phyloP scores from a whole-genome alignment of 805 yeast genomes.

The Yarrowia sp. region DNA sequence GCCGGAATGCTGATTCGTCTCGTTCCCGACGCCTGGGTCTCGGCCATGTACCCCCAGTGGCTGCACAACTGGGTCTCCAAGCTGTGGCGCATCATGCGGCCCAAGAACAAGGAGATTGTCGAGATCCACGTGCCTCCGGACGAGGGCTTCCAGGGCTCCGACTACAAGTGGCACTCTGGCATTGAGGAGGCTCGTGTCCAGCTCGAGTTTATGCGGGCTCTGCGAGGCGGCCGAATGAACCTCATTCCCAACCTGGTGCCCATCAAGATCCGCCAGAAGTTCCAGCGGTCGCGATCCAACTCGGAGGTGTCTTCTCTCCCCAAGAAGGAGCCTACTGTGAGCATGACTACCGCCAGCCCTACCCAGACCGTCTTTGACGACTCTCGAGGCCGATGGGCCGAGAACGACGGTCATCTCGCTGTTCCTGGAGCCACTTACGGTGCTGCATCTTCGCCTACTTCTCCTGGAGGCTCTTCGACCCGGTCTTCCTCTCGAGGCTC shows the following conservation, averaged over 20 bases:
- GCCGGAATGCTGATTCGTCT: constrained; percentile 72
- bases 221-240: constrained; percentile 44
- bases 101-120: constrained; percentile 14
- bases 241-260: constrained; percentile 31
- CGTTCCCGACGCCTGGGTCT: constrained; percentile 63
- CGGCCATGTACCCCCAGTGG: constrained; percentile 33
- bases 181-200: constrained; percentile 43
- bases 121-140: background rate
- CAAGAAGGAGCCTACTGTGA: constrained; percentile 25
- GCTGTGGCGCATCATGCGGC: constrained; percentile 26
- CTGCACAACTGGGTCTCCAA: constrained; percentile 26
- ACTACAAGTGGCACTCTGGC: constrained; percentile 43
- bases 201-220: constrained; percentile 38
- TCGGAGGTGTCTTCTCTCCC: constrained; percentile 31
- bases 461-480: constrained; percentile 29
- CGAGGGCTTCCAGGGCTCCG: constrained; percentile 15
- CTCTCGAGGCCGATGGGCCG: constrained; percentile 20
- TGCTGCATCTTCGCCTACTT: background rate
- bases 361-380: constrained; percentile 6
- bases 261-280: constrained; percentile 29
- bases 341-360: constrained; percentile 23
- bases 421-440: constrained; percentile 30
- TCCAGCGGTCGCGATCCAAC: constrained; percentile 28
- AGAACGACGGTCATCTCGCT: constrained; percentile 29
- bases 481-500: constrained; percentile 32